Conservation (phyloP, 345 rosid genomes). For the Eutrema japonicum region DNA sequence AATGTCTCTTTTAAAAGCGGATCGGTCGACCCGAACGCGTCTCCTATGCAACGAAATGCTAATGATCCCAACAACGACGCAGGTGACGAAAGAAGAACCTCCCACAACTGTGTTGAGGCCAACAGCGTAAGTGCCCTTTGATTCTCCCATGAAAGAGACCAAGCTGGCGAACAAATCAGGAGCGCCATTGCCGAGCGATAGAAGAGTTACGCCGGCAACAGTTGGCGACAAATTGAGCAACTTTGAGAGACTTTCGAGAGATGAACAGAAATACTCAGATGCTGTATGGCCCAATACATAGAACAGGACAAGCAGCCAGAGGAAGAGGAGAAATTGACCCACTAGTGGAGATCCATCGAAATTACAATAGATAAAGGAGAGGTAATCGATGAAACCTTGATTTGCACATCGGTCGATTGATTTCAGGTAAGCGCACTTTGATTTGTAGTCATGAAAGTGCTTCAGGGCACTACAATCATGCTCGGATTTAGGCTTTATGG, state of each 20-base stretch:
- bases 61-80: conserved; percentile 79
- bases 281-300: conserved; percentile 86
- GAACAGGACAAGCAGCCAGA: conserved; percentile 77
- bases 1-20: conserved; percentile 74
- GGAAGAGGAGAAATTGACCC: conserved; percentile 58
- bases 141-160: conserved; percentile 70
- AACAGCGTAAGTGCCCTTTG: conserved; percentile 59
- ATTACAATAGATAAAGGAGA: conserved; percentile 72
- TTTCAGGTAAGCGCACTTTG: conserved; percentile 68
- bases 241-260: conserved; percentile 73
- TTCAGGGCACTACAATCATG: conserved; percentile 42
- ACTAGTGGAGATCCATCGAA: conserved; percentile 53
- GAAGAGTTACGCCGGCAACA: conserved; percentile 83
- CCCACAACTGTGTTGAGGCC: conserved; percentile 86
- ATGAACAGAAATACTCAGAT: conserved; percentile 77
- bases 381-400: conserved; percentile 87
- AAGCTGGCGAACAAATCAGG: conserved; percentile 88
- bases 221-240: conserved; percentile 81
- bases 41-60: conserved; percentile 48
- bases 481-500: conserved; percentile 29
- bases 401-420: conserved; percentile 59
- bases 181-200: conserved; percentile 88
- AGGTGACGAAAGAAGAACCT: conserved; percentile 78
- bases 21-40: conserved; percentile 57
- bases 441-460: conserved; percentile 48